These are phyloP conservation scores for Leishmania major DNA, from an alignment of 208 protist genomes.

Conservation along the genomic window DNA sequence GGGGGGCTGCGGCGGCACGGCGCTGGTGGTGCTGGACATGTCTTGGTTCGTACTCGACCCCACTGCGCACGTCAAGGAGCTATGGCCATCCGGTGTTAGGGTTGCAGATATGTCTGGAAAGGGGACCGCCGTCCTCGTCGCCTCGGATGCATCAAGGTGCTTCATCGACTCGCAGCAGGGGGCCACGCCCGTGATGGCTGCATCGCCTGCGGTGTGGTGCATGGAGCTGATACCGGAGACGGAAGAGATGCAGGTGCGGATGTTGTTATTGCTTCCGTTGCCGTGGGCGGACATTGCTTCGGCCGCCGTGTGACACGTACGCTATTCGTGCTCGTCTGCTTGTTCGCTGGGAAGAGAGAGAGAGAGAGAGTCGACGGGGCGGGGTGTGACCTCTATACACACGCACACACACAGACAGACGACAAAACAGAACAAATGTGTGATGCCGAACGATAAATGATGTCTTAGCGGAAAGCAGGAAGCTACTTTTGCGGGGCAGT, in stretches of 20 bases:
- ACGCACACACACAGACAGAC: too few species aligned
- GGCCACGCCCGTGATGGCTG: conserved; percentile 13
- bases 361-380: background rate
- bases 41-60: background rate
- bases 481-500: background rate
- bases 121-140: background rate
- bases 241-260: background rate
- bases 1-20: background rate
- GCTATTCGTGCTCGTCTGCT: background rate
- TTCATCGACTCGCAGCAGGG: background rate
- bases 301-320: background rate
- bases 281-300: background rate
- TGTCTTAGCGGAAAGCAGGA: too few species aligned
- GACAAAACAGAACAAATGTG: too few species aligned
- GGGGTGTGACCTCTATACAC: background rate
- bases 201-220: conserved; percentile 22
- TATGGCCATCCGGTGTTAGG: background rate
- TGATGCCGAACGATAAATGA: background rate
- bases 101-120: background rate
- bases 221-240: background rate
- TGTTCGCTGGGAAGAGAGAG: background rate
- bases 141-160: background rate
- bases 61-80: background rate
- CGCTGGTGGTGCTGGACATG: background rate
- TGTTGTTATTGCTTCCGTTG: background rate